These are phyloP conservation scores for Syncephalis fuscata DNA, from an alignment of 371 early-diverging fungal species.

Conservation along the genomic window DNA sequence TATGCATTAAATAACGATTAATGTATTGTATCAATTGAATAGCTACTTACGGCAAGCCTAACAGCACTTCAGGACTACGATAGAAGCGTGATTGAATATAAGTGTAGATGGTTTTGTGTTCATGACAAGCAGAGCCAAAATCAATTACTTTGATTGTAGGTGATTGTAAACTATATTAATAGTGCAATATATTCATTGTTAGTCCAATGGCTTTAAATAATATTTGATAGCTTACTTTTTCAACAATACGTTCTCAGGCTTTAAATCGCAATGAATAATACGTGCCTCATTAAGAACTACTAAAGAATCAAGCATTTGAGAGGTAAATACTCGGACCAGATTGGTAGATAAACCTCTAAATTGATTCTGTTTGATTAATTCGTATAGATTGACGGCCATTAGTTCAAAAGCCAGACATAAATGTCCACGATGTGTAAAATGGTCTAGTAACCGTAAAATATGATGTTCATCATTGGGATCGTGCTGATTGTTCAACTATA, in stretches of 20 bases:
- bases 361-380: slow-evolving; percentile 78
- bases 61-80: slow-evolving; percentile 90
- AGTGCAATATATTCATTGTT: background rate
- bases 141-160: slow-evolving; percentile 93
- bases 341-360: slow-evolving; percentile 74
- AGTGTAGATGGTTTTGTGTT: slow-evolving; percentile 67
- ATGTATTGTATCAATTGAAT: background rate
- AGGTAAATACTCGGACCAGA: slow-evolving; percentile 65
- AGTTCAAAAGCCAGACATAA: slow-evolving; percentile 91
- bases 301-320: slow-evolving; percentile 80
- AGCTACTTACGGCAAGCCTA: slow-evolving; percentile 59
- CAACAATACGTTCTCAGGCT: slow-evolving; percentile 95
- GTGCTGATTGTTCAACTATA: slow-evolving; percentile 48
- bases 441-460: slow-evolving; percentile 60
- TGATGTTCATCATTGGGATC: slow-evolving; percentile 63
- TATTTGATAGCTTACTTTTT: slow-evolving; percentile 34
- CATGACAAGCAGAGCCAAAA: slow-evolving; percentile 91
- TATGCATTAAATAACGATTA: background rate
- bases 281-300: slow-evolving; percentile 56
- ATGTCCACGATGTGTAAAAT: slow-evolving; percentile 82
- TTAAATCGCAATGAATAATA: slow-evolving; percentile 96
- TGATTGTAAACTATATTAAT: slow-evolving; percentile 30
- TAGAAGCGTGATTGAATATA: slow-evolving; percentile 97
- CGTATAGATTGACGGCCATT: slow-evolving; percentile 85
- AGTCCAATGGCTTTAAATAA: background rate